Evolutionary conservation across 2,329 filamentous ascomycete species (phyloP), one percentile per base, ranked within the genome.

Genomic region (Paracamarosporium sp.): DNA sequence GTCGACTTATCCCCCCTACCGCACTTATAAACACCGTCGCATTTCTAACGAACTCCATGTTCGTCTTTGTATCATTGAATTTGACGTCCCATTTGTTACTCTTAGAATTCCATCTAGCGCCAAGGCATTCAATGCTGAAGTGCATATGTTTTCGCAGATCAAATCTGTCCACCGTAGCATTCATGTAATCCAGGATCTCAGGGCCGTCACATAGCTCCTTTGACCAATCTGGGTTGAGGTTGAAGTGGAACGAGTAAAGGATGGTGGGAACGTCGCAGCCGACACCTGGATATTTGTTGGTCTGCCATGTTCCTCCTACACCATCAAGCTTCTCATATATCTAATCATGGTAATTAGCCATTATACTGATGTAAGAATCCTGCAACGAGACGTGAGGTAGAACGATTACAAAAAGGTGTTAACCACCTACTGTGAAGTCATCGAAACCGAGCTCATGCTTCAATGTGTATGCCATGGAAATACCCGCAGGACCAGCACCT

Each of bases 71-170:
- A 9, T 82, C 72, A 20, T 70, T 69, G 11, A 83, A 68, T 52
- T 78, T 79, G 17, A 83, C 79, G 1, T 71, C 73, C 82, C 82
- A 84, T 59, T 80, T 68, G 6, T 79, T 80, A 8, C 67, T 69
- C 6, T 79, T 72, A 27, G 81, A 77, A 43, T 81, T 68, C 81
- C 80, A 83, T 38, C 75, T 77, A 28, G 77, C 78, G 2, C 79
- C 79, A 2, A 75, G 64, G n/a, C 83, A 75, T 55, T 79, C 71
- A 11, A 76, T 79, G 50, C 79, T 76, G 70, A 83, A 82, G 7
- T 65, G 77, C 79, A 83, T 83, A 63, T 82, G 81, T 59, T 82
- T 81, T 25, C 79, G 72, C 9, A 83, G 72, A 46, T 77, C 78
- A 59, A 81, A 82, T 1, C 72, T 76, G 12, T 81, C 69, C 63